Percentiles rank a stretch among this genome's conserved stretches.
Conservation (phyloP, 805 yeast species). For the Jamesozyma lodderae region DNA sequence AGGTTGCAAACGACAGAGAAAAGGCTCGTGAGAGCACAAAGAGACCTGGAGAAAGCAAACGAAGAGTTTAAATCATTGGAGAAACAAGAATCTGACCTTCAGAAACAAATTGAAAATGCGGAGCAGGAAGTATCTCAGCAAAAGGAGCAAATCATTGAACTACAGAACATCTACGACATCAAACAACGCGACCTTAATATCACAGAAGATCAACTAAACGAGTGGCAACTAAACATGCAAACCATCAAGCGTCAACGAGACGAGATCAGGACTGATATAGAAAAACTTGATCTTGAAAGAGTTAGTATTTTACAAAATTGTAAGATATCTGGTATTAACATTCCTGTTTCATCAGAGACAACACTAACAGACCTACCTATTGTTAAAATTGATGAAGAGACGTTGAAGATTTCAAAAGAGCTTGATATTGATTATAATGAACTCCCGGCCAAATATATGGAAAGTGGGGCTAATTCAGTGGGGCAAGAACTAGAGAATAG, state of each 20-base stretch:
- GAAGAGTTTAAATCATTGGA: conserved; percentile 27
- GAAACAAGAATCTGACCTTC: conserved; percentile 27
- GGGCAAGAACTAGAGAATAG: conserved; percentile 32
- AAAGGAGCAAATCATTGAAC: conserved; percentile 29
- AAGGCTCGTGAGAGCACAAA: conserved; percentile 33
- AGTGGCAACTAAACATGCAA: conserved; percentile 24
- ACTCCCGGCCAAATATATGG: conserved; percentile 37
- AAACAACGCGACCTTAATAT: conserved; percentile 29
- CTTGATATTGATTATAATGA: conserved; percentile 48
- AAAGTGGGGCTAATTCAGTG: conserved; percentile 24
- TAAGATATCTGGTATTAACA: conserved; percentile 56
- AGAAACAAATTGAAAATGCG: conserved; percentile 30
- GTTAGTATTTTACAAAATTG: conserved; percentile 57
- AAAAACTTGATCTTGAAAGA: conserved; percentile 47
- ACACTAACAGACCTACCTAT: conserved; percentile 53
- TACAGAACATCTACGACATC: conserved; percentile 28
- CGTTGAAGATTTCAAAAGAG: conserved; percentile 35
- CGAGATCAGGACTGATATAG: conserved; percentile 43
- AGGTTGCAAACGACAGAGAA: conserved; percentile 47
- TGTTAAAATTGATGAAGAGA: conserved; percentile 38
- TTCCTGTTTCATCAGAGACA: conserved; percentile 53
- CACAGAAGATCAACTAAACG: conserved; percentile 44
- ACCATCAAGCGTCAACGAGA: conserved; percentile 30
- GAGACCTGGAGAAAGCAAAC: conserved; percentile 33
- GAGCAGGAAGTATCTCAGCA: conserved; percentile 36